These are phyloP conservation scores for Russula lepida DNA, from an alignment of 768 basidiomycete species.

Conservation along the genomic window DNA sequence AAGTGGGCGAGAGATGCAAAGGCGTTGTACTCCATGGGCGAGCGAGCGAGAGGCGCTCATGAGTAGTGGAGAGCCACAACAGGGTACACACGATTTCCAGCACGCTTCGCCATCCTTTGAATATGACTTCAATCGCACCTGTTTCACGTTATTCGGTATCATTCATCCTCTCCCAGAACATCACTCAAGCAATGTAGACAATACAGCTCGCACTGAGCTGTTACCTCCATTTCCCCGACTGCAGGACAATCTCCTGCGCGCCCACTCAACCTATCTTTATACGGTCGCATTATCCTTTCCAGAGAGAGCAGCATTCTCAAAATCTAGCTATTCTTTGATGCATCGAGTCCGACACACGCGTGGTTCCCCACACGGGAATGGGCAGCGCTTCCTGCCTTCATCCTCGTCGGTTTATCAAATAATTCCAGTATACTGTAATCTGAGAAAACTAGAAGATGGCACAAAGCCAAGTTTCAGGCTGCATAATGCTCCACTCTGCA, in stretches of 20 bases:
- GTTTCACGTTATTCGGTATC: too few species aligned
- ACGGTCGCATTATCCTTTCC: neutral
- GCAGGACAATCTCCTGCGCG: too few species aligned
- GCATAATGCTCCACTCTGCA: slow-evolving; percentile 31
- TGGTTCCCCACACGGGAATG: slow-evolving; percentile 88
- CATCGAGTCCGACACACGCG: slow-evolving; percentile 59
- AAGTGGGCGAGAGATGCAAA: slow-evolving; percentile 84
- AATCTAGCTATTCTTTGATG: slow-evolving; percentile 70
- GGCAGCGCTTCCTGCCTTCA: slow-evolving; percentile 83
- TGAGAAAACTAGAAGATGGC: slow-evolving; percentile 67
- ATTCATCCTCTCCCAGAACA: too few species aligned
- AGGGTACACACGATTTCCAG: neutral
- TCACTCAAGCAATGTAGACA: too few species aligned
- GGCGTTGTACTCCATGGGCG: slow-evolving; percentile 54
- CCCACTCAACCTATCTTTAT: too few species aligned
- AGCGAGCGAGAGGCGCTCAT: neutral
- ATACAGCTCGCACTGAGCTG: too few species aligned
- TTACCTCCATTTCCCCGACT: too few species aligned
- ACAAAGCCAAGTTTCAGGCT: slow-evolving; percentile 49
- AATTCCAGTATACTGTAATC: slow-evolving; percentile 47
- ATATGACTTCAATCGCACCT: too few species aligned
- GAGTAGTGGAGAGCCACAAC: neutral
- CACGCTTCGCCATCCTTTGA: too few species aligned
- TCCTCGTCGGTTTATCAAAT: slow-evolving; percentile 61
- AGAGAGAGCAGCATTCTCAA: slow-evolving; percentile 2